These are phyloP conservation scores for Zangia roseola DNA, from an alignment of 768 basidiomycete genomes.

Conservation along the genomic window DNA sequence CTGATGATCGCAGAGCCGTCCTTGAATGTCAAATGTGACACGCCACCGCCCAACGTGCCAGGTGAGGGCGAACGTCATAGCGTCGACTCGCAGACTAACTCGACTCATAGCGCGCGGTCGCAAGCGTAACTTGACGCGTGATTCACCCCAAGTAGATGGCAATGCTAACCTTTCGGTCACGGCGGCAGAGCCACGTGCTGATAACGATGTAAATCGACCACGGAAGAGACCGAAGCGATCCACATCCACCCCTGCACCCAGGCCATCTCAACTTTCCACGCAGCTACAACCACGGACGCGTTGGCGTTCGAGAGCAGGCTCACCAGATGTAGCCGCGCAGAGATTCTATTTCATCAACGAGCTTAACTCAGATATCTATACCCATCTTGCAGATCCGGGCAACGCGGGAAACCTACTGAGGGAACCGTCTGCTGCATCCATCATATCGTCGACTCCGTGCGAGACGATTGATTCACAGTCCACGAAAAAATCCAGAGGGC, in stretches of 20 bases:
- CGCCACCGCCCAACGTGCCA: slow-evolving; percentile 5
- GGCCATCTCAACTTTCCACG: slow-evolving; percentile 8
- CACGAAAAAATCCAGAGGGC: slow-evolving; percentile 13
- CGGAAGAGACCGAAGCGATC: slow-evolving; percentile 24
- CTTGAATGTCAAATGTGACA: slow-evolving; percentile 6
- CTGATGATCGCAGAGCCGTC: slow-evolving; percentile 8
- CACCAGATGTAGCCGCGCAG: slow-evolving; percentile 14
- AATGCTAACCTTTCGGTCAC: slow-evolving; percentile 1
- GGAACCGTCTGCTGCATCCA: slow-evolving; percentile 3
- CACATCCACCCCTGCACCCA: slow-evolving; percentile 15
- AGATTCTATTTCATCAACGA: slow-evolving; percentile 14
- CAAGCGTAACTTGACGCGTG: slow-evolving; percentile 13
- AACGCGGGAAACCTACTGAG: slow-evolving; percentile 7
- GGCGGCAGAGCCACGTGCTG: neutral
- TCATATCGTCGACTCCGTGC: neutral
- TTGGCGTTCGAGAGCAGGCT: slow-evolving; percentile 19
- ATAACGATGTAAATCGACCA: slow-evolving; percentile 6
- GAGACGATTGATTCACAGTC: slow-evolving; percentile 1
- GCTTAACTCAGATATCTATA: slow-evolving; percentile 29
- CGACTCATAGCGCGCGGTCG: slow-evolving; percentile 15
- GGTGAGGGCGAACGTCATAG: slow-evolving; percentile 10
- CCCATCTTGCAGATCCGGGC: slow-evolving; percentile 25
- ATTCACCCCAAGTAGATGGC: neutral
- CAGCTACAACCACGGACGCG: slow-evolving; percentile 12
- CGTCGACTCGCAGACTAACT: slow-evolving; percentile 1